Evolutionary conservation across 441 rosid species (phyloP).

Genomic region (Pelargonium cotyledonis): DNA sequence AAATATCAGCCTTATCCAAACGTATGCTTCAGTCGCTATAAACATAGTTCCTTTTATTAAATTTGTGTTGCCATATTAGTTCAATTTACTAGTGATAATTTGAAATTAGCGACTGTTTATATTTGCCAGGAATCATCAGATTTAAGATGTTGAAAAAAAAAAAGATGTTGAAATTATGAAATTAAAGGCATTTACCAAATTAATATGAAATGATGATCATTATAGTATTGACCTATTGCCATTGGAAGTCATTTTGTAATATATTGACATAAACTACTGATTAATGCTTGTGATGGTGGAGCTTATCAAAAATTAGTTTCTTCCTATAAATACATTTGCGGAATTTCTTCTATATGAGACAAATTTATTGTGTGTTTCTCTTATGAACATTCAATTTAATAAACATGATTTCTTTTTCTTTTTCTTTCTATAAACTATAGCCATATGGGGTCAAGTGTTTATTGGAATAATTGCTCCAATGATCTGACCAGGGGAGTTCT

Average conservation of each 20-base stretch:
- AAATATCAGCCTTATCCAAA: slow-evolving; percentile 78
- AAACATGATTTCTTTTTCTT: not conserved
- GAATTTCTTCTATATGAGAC: not conserved
- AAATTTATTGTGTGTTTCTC: not conserved
- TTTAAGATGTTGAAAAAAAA: too few relatives aligned
- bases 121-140: too few relatives aligned
- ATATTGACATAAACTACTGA: not conserved
- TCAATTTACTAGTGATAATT: too few relatives aligned
- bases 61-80: too few relatives aligned
- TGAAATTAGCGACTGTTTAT: too few relatives aligned
- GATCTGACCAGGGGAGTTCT: not conserved
- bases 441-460: too few relatives aligned
- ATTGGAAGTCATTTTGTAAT: not conserved
- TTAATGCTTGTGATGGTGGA: not conserved
- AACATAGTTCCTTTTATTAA: too few relatives aligned
- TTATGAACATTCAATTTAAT: not conserved
- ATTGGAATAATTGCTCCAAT: too few relatives aligned
- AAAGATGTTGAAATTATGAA: too few relatives aligned
- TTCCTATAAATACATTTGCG: not conserved
- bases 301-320: not conserved
- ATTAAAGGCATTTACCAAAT: not conserved
- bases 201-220: not conserved
- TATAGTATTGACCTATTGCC: too few relatives aligned
- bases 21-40: slow-evolving; percentile 36
- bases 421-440: too few relatives aligned